Evolutionary conservation across 805 yeast species (phyloP), one percentile per base, ranked within the genome.

Genomic region (Kuraishia capsulata): DNA sequence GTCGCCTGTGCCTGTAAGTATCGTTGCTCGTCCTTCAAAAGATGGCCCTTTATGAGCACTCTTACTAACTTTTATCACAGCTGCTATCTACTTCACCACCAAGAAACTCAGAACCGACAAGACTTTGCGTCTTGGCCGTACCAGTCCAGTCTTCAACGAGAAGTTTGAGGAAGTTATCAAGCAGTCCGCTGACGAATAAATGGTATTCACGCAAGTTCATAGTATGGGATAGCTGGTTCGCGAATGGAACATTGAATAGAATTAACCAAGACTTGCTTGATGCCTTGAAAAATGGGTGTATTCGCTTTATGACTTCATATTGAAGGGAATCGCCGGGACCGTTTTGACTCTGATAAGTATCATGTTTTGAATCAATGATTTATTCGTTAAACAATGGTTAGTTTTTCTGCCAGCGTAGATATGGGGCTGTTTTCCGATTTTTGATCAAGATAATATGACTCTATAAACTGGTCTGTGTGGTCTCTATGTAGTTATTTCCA

Each of bases 71-170:
- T n/a, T n/a, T n/a, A n/a, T 11, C 20, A 13, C 34, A 43, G 44
- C 70, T 28, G 79, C 76, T 39, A 47, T 64, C 43, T 75, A 56
- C 61, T 75, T 75, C 62, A 51, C 73, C 11, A 64, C 66, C 55
- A 75, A 65, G 59, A 74, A 74, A 56, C 48, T 75, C 32, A 56
- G 63, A 26, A 59, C 65, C 39, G 81, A 75, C 50, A 58, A 50
- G 23, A 56, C 73, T 43, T 57, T 75, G 48, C 72, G 74, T 61
- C 53, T 75, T 36, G 64, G 69, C 39, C 68, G 73, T 65, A 48
- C 48, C 31, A 62, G 62, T 50, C 79, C 80, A 51, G 47, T 43
- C n/a, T 54, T 53, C 41, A 54, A 58, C 36, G 65, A 61, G 35
- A 59, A 60, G 41, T 44, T 58, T 28, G 56, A 57, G 41, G 66